Base-by-base conservation (phyloP, 768 basidiomycete genomes). In the Nidularia sp. region DNA sequence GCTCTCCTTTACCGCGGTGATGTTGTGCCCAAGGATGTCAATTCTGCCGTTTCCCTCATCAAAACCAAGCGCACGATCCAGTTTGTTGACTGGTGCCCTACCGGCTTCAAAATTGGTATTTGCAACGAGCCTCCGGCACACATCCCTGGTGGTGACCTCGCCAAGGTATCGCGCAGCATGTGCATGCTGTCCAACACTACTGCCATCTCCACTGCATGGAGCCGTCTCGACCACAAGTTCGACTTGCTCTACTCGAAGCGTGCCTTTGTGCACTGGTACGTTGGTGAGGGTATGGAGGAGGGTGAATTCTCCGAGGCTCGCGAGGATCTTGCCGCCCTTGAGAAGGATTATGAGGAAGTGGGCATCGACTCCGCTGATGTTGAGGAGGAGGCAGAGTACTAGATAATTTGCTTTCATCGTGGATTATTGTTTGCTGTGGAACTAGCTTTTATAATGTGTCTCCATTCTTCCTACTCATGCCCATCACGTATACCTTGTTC, bases 231-330 rank as follows among this genome's bases (percentile, higher is more conserved):
- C 73, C 88, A 96, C 79, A 98, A 98, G 72, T 98, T 98, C 70
- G 96, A 98, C 67, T 83, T 98, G 61, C 85, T 98, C 71, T 98
- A 96, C 79, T 95, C 94, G 55, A 97, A 92, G 70, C 90, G 90
- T 69, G 91, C 91, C 46, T 92, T 92, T 57, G 87, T 90, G 25
- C 88, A 90, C 69, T 90, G 93, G 93, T 96, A 95, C 64, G 95
- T 97, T 56, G 95, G 95, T 66, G 95, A 98, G 74, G 96, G 96
- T 78, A 98, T 98, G 96, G 96, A 98, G 68, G 96, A 98, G 78
- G 96, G 96, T 71, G 96, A 98, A 74, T 98, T 98, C 75, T 94
- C 93, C 45, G 95, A 97, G 74, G 96, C 96, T 45, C 89, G 95
- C 60, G 96, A 98, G 69, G 96, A 98, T 74, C 85, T 98, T 55